Base-by-base conservation (phyloP, 2,329 filamentous ascomycete genomes). In the Colletotrichum limetticola region DNA sequence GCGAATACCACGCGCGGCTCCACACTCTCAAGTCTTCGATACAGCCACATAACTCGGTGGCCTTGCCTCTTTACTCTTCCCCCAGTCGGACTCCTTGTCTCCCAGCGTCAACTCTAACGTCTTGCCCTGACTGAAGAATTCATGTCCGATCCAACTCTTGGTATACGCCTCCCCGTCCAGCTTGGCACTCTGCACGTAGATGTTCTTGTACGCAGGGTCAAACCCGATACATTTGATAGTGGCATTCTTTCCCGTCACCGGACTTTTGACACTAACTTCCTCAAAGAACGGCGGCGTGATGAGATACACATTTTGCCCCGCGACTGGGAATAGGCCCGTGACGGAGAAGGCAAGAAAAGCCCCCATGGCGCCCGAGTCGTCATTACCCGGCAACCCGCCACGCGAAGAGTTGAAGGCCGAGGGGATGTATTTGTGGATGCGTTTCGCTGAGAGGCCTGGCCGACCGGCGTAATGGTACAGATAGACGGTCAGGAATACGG, bases 331-430 rank as follows among this genome's bases (percentile, higher is more conserved):
- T 8, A 74, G 42, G 2, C 68, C 91, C 77, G 92, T 86, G 88
- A 92, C 90, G 24, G 86, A 85, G 4, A 92, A 84, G 0, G 85
- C 86, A 1, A 87, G 84, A 68, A 91, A 92, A 0, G 86, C 86
- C 2, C 89, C 90, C 90, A 92, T 92, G 2, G 90, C 89, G 0
- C 91, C 91, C 19, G 85, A 87, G 77, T 92, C 90, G 58, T 92
- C 91, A 76, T 92, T 92, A 0, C 91, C 91, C 0, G 91, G 89
- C 22, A 92, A 86, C 0, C 91, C 91, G 4, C 81, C 82, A 1
- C 86, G 74, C 0, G 87, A 86, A 11, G 86, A 85, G 80, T 91
- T 91, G 83, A 92, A 92, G 46, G 87, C 84, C 0, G 85, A 85
- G 0, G 90, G 90, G 63, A 92, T 91, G 75, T 92, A 92, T 63